These are phyloP conservation scores for Polytrichum commune DNA, from an alignment of 225 moss, liverwort and hornwort genomes.

Conservation along the genomic window DNA sequence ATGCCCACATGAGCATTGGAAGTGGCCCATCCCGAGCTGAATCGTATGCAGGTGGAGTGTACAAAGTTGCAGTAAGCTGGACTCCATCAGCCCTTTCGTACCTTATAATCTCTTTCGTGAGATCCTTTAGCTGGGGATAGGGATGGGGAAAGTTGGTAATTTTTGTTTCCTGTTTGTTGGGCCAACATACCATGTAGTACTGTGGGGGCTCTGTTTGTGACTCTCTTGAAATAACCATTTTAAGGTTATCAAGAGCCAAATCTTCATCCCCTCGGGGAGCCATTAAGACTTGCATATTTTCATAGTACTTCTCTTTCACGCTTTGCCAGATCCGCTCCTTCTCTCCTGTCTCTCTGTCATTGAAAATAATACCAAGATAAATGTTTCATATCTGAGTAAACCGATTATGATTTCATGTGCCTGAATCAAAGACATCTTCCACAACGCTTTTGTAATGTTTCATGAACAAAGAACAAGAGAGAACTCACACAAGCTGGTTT, in stretches of 20 bases:
- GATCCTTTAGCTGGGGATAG: slow-evolving; percentile 78
- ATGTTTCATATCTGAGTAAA: no score
- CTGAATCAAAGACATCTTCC: no score
- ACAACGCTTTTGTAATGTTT: no score
- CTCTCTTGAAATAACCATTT: slow-evolving; percentile 85
- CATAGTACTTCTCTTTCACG: slow-evolving; percentile 80
- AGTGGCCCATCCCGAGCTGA: slow-evolving; percentile 64
- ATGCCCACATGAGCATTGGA: slow-evolving; percentile 89
- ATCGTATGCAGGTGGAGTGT: slow-evolving; percentile 79
- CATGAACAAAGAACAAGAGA: no score
- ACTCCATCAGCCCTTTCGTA: slow-evolving; percentile 88
- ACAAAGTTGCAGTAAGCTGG: slow-evolving; percentile 91
- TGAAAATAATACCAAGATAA: background rate
- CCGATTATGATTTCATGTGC: no score
- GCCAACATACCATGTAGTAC: slow-evolving; percentile 76
- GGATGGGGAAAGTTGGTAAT: slow-evolving; percentile 92
- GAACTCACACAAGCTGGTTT: no score
- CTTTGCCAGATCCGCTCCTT: slow-evolving; percentile 90
- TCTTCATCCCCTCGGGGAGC: slow-evolving; percentile 74
- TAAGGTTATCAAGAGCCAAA: slow-evolving; percentile 61
- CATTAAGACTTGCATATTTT: slow-evolving; percentile 76
- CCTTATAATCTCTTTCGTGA: slow-evolving; percentile 90
- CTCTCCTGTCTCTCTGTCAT: slow-evolving; percentile 70
- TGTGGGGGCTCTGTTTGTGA: slow-evolving; percentile 90
- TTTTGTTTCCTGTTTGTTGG: slow-evolving; percentile 54